phyloP scores from a whole-genome alignment of 148 eudicot species.

The Cornus florida region DNA sequence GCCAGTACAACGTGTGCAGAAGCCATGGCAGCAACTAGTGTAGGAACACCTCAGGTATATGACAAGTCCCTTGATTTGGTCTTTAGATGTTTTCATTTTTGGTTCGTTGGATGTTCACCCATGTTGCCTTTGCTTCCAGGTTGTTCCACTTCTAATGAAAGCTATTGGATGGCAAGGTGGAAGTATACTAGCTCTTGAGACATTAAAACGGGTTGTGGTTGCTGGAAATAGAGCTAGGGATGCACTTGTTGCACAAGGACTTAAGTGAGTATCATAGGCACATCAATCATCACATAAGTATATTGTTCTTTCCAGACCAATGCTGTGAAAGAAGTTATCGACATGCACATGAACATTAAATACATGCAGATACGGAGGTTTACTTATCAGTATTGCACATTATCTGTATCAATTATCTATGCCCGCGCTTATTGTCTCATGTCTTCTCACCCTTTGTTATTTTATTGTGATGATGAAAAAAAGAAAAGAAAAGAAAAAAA shows the following conservation, averaged over 20 bases:
- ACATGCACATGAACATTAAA: not conserved
- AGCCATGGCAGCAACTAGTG: slow-evolving; percentile 99
- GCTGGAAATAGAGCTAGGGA: slow-evolving; percentile 99
- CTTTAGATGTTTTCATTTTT: not conserved
- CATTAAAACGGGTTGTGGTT: slow-evolving; percentile 93
- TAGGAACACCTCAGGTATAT: slow-evolving; percentile 91
- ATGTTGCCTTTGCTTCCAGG: slow-evolving; percentile 45
- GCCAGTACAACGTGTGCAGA: slow-evolving; percentile 99
- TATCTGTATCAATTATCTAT: not conserved
- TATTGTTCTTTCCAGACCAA: not conserved
- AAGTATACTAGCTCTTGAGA: slow-evolving; percentile 95
- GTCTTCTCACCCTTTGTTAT: not conserved
- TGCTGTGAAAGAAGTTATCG: not conserved
- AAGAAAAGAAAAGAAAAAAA: not conserved
- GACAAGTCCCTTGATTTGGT: not conserved
- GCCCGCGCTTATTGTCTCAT: not conserved
- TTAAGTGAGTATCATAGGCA: slow-evolving; percentile 60
- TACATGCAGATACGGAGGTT: not conserved
- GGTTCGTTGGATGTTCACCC: not conserved
- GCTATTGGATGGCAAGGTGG: slow-evolving; percentile 99
- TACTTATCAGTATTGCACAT: not conserved
- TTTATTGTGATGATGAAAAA: no score
- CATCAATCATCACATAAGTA: not conserved
- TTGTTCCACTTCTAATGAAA: slow-evolving; percentile 98
- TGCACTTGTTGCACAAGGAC: slow-evolving; percentile 98